These are phyloP conservation scores for Arabidopsis suecica DNA, from an alignment of 345 rosid species.

Conservation along the genomic window DNA sequence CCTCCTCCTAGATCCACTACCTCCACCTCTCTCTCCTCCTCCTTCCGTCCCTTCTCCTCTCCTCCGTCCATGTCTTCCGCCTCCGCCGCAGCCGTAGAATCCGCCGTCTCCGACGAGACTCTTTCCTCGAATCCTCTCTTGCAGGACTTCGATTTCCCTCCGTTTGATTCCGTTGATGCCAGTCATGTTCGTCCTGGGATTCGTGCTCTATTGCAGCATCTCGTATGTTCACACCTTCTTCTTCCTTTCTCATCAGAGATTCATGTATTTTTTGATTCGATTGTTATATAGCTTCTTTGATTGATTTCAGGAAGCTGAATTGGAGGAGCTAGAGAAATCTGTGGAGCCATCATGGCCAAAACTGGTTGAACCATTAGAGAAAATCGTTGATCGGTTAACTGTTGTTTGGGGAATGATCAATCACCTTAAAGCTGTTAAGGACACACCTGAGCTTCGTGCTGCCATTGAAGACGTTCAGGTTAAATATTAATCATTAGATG, in stretches of 20 bases:
- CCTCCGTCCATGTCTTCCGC: constrained; percentile 53
- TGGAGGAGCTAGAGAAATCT: constrained; percentile 74
- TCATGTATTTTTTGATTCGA: background rate
- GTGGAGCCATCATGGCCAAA: constrained; percentile 87
- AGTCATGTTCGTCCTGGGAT: constrained; percentile 75
- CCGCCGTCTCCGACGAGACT: constrained; percentile 11
- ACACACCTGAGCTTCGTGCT: constrained; percentile 74
- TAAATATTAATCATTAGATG: background rate
- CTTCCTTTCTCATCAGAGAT: constrained; percentile 4
- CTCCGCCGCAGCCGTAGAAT: constrained; percentile 28
- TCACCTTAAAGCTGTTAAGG: constrained; percentile 82
- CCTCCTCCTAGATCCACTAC: constrained; percentile 42
- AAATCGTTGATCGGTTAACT: constrained; percentile 60
- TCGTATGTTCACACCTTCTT: constrained; percentile 47
- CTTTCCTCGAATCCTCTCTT: constrained; percentile 63
- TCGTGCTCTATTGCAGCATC: constrained; percentile 64
- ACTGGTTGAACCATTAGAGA: constrained; percentile 88
- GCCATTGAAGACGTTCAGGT: constrained; percentile 95
- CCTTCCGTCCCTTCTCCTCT: constrained; percentile 30
- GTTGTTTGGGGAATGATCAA: constrained; percentile 82
- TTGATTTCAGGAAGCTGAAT: constrained; percentile 57
- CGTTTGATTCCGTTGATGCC: constrained; percentile 66
- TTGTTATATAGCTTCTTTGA: background rate
- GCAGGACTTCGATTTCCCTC: constrained; percentile 77
- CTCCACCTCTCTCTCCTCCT: constrained; percentile 28